Evolutionary conservation across 2,329 filamentous ascomycete species (phyloP), one percentile per base, ranked within the genome.

Genomic region (Penicillium sp.): DNA sequence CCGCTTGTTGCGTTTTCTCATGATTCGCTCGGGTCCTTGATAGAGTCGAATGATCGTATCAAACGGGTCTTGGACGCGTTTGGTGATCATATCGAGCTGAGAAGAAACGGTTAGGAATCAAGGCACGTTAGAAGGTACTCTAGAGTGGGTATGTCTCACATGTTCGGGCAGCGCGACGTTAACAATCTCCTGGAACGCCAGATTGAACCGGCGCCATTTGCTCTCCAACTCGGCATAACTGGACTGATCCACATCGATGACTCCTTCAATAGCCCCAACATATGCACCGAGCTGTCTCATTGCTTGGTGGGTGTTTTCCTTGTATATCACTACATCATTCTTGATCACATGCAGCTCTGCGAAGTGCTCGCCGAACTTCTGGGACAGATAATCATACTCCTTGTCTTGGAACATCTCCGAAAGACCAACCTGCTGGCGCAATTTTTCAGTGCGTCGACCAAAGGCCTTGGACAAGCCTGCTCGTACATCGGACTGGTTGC

Each of bases 1-100:
- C n/a, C 92, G 89, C 81, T 98, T 98, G 69, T 93, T 89, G 26
- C 95, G 90, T 80, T 98, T 97, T 73, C 93, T 91, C 87, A 98
- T 97, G 4, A 95, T 89, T 61, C 93, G 85, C 52, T 93, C 91
- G 1, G 94, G 93, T 38, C 91, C 90, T 56, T 90, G 88, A 70
- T 96, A 93, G 8, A 92, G 83, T 70, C 90, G 89, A 73, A 95
- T 85, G 75, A 96, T 91, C 1, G 91, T 93, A 68, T 93, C 89
- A 64, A 97, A 92, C 1, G 92, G 94, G 67, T 93, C 89, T 64
- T 97, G 92, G 52, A 97, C 92, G 69, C 89, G 88, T 73, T 89
- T 91, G 55, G 90, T 86, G 49, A 98, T 89, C 70, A 89, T 85
- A 10, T 78, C 75, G 73, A 85, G 81, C 82, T 85, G 55, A 28